Base-by-base conservation (phyloP, 306 rosid species). In the Cicer yamashitae region DNA sequence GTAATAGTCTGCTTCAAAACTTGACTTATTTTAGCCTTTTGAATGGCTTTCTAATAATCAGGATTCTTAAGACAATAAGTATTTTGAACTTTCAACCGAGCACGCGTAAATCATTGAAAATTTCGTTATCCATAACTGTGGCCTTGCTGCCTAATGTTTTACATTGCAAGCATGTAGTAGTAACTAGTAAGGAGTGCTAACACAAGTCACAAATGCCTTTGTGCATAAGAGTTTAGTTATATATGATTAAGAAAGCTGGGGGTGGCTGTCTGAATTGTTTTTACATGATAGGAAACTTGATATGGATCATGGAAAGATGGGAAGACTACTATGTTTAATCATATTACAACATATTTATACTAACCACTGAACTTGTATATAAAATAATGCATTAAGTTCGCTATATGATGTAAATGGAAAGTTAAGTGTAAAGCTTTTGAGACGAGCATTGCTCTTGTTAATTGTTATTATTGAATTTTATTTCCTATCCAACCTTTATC, bases 1-100 rank as follows among this genome's bases (percentile, higher is more conserved):
- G 39, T 43, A 43, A 74, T 68, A 68, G 20, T 60, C 37, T 61
- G 67, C 69, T 68, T 52, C 50, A 53, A 46, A 54, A 70, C 15
- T 67, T 72, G 20, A 22, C 6, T 50, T 20, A 56, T 61, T 53
- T 58, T 70, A 14, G 7, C 67, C 77, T 81, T 81, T 54, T 77
- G 46, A 58, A 63, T 53, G 52, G 44, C 77, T 59, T 77, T 70
- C 62, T 10, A 60, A 13, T 58, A 38, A 18, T 52, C 70, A 17
- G 41, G 79, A 74, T 74, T 66, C 50, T 44, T 52, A 66, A 50
- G 18, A 54, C 71, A 43, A 34, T 41, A 17, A 70, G 39, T 60
- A 52, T 13, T 79, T 59, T 52, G 40, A 15, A 38, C 37, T 60
- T 48, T 68, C 65, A 18, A 20, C 40, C 8, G 8, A 52, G 38